Evolutionary conservation across 2,329 filamentous ascomycete genomes (phyloP).

Genomic region (Claviceps sp.): DNA sequence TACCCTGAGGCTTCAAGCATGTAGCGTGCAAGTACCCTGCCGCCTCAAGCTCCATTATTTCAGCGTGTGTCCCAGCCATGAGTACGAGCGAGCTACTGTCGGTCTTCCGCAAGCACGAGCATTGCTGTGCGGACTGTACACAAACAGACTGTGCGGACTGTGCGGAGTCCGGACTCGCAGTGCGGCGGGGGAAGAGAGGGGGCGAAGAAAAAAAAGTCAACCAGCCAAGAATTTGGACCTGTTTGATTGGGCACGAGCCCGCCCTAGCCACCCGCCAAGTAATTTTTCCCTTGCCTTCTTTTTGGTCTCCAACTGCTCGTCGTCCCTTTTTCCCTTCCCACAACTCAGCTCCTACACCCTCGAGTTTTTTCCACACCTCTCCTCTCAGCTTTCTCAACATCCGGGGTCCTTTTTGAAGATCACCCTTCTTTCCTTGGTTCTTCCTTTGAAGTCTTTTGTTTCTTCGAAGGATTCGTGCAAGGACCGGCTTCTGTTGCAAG

Average conservation of each 20-base stretch:
- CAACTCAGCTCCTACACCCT: constrained; percentile 18
- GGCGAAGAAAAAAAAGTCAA: constrained; percentile 4
- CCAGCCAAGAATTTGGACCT: not conserved
- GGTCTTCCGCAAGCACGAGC: not conserved
- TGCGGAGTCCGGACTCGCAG: not conserved
- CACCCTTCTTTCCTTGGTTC: constrained; percentile 27
- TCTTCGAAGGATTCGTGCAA: constrained; percentile 22
- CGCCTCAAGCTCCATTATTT: not conserved
- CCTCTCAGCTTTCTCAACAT: constrained; percentile 13
- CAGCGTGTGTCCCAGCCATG: not conserved
- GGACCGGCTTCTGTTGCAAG: constrained; percentile 19
- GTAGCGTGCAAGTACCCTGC: not conserved
- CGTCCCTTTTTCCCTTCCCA: constrained; percentile 18
- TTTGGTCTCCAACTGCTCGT: constrained; percentile 16
- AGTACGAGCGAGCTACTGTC: not conserved
- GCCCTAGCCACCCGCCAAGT: constrained; percentile 17
- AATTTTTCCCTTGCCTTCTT: constrained; percentile 21
- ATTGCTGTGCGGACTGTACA: no score
- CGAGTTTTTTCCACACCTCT: constrained; percentile 19
- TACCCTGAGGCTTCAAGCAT: not conserved
- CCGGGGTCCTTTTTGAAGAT: constrained; percentile 18
- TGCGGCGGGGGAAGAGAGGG: not conserved
- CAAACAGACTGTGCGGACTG: no score
- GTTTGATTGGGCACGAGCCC: constrained; percentile 17
- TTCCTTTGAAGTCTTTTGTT: constrained; percentile 33